Evolutionary conservation across 2,329 filamentous ascomycete species (phyloP).

Genomic region (Achaetomium macrosporum): DNA sequence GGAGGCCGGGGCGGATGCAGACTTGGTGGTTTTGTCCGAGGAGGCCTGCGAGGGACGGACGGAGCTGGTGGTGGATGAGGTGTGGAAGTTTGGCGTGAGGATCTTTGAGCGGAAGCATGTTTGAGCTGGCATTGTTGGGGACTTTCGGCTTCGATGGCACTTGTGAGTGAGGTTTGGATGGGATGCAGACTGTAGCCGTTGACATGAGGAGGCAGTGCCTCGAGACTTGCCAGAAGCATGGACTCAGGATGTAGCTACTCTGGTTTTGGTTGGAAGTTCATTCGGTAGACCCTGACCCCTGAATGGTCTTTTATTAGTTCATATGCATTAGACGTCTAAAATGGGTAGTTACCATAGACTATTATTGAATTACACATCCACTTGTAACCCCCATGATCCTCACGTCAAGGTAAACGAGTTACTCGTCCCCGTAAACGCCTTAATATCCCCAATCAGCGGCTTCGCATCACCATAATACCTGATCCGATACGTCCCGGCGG

Average conservation of each 20-base stretch:
- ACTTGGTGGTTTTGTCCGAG: conserved; percentile 63
- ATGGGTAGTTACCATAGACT: neutral
- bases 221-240: no score
- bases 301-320: neutral
- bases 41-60: conserved; percentile 36
- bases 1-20: conserved; percentile 58
- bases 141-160: neutral
- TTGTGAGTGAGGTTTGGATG: no score
- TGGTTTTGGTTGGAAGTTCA: neutral
- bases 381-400: neutral
- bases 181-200: no score
- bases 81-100: conserved; percentile 70
- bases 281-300: neutral
- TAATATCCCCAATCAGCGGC: conserved; percentile 54
- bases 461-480: conserved; percentile 80
- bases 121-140: neutral
- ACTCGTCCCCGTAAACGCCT: conserved; percentile 47
- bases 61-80: conserved; percentile 60
- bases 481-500: conserved; percentile 64
- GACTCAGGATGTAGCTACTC: neutral
- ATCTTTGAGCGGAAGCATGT: conserved; percentile 31
- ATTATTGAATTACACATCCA: neutral
- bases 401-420: conserved; percentile 26
- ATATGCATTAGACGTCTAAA: neutral
- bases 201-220: no score